Percentiles rank a stretch among this genome's conserved stretches.
These are phyloP conservation scores for Botrytis fragariae DNA, from an alignment of 2,329 filamentous ascomycete species.

Conservation along the genomic window DNA sequence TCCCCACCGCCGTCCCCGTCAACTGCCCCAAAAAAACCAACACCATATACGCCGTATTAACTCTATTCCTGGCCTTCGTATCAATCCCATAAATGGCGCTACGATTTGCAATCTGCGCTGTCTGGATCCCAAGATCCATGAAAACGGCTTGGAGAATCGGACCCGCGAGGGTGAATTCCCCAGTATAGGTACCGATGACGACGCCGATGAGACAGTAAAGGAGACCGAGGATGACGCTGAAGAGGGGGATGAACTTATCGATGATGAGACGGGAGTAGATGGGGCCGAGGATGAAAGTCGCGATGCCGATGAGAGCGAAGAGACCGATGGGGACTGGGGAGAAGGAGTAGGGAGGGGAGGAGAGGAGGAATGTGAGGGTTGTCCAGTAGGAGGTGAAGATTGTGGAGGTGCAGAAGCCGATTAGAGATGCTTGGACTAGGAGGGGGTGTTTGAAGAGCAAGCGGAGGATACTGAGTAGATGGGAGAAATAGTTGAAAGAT, in stretches of 20 bases:
- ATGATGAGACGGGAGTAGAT: conserved; percentile 69
- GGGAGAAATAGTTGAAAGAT: conserved; percentile 61
- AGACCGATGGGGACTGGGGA: conserved; percentile 67
- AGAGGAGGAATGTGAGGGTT: conserved; percentile 75
- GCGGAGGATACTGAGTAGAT: conserved; percentile 62
- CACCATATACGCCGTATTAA: conserved; percentile 84
- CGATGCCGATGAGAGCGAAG: conserved; percentile 75
- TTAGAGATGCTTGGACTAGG: conserved; percentile 66
- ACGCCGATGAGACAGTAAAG: conserved; percentile 59
- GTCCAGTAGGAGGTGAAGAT: conserved; percentile 71
- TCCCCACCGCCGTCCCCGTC: conserved; percentile 62
- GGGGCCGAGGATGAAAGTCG: conserved; percentile 64
- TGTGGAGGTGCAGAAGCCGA: conserved; percentile 60
- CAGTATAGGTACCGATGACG: conserved; percentile 66
- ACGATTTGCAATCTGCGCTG: conserved; percentile 70
- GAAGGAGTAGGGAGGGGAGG: conserved; percentile 67
- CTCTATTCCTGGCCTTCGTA: conserved; percentile 67
- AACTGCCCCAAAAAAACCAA: conserved; percentile 75
- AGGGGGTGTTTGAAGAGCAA: conserved; percentile 65
- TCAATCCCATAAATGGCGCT: conserved; percentile 68
- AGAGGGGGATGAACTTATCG: conserved; percentile 65
- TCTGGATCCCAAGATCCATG: conserved; percentile 71
- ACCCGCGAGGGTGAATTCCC: conserved; percentile 63
- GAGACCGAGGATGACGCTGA: conserved; percentile 64
- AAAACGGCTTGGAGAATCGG: conserved; percentile 70